Base-by-base conservation (phyloP, 2,329 filamentous ascomycete species). In the Capronia coronata region DNA sequence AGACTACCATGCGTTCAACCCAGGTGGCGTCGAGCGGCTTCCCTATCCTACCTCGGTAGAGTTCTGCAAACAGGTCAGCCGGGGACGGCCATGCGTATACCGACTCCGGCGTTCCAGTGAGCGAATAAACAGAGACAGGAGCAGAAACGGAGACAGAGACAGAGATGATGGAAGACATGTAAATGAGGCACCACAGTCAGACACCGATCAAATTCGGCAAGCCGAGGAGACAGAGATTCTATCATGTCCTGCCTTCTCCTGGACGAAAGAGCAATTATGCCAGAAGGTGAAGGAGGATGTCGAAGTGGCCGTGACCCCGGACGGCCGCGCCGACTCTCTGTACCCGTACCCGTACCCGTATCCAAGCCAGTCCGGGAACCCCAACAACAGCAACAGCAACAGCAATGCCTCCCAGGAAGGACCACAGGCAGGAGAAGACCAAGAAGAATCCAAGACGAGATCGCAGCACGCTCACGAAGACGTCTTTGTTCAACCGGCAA, bases 1-100 rank as follows among this genome's bases (percentile, higher is more conserved):
- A 39, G 57, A 61, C 40, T 61, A 59, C 30, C 57, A 56, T 35
- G 49, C 51, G 19, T 58, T 58, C 51, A 61, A 61, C 37, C 49
- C 55, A 10, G 35, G 47, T 13, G 46, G 37, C 3, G 52, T 59
- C 25, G 29, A 44, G 3, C 34, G 43, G 1, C 40, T 49, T n/a
- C 44, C 55, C 2, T 53, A 51, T 29, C 58, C 58, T 2, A 52
- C 57, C n/a, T 13, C 48, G 5, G 23, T 59, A 16, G 51, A 59
- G 8, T 61, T 59, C 52, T 51, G 49, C 39, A 55, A 58, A 43
- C 57, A 59, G 49, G 53, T 61, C 18, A 38, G 38, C n/a, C 50
- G 51, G 22, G 58, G 55, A 1, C 38, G 52, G 27, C 58, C 58
- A 25, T 58, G 55, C 29, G 43, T 59, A 6, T 56, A 56, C 19